Percentiles rank a stretch among this genome's conserved stretches.
phyloP scores from a whole-genome alignment of 129 eudicot species.

The Saposhnikovia divaricata region DNA sequence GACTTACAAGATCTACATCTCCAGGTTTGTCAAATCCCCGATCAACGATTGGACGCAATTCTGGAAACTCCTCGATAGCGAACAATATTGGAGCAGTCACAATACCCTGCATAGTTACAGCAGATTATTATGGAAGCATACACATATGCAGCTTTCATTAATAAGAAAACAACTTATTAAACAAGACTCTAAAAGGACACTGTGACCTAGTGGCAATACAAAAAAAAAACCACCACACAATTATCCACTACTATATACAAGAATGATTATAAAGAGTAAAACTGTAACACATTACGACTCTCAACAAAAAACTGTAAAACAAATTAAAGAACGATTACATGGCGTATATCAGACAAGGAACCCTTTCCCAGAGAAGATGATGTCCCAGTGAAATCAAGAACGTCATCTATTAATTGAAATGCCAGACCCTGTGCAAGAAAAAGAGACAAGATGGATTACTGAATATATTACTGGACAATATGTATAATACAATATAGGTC shows the following conservation, averaged over 20 bases:
- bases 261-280: background rate
- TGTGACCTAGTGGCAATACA: background rate
- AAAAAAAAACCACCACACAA: background rate
- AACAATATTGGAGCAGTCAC: conserved; percentile 83
- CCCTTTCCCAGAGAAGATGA: conserved; percentile 90
- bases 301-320: background rate
- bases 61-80: conserved; percentile 94
- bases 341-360: conserved; percentile 90
- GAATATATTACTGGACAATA: background rate
- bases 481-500: background rate
- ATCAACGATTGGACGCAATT: conserved; percentile 59
- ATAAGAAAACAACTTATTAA: background rate
- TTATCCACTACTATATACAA: background rate
- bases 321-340: conserved; percentile 34
- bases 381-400: conserved; percentile 94
- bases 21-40: conserved; percentile 67
- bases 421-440: conserved; percentile 71
- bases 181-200: background rate
- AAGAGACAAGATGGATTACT: conserved; percentile 1
- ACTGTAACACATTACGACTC: background rate
- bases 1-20: conserved; percentile 80
- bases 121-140: conserved; percentile 9
- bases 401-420: conserved; percentile 81
- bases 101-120: conserved; percentile 52
- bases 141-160: background rate